Evolutionary conservation across 2,329 filamentous ascomycete genomes (phyloP), one percentile per base, ranked within the genome.

Genomic region (Trichoderma asperellum): DNA sequence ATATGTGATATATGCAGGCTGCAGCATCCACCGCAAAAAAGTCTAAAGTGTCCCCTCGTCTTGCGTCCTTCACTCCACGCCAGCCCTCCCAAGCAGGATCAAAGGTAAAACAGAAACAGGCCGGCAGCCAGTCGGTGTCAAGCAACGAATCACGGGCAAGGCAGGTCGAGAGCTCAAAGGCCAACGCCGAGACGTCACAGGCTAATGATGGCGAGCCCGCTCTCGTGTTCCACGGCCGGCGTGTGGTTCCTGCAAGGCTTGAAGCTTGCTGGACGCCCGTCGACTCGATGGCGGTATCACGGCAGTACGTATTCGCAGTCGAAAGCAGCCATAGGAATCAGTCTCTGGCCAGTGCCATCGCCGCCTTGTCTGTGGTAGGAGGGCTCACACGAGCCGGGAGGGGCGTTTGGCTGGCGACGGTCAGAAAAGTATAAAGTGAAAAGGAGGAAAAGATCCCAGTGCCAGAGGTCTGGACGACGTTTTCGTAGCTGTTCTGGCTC

Each of bases 201-300:
- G 64, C 64, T 67, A 67, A 24, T 49, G 63, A 57, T 55, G 53
- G 56, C 37, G 66, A 68, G 59, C 59, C 37, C 49, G 58, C 58
- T 57, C 58, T 68, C 58, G 58, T 56, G 58, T 68, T 68, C 24
- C 52, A 53, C 61, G 61, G 49, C 57, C 40, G 57, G 57, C 21
- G 65, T 52, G 55, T 68, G 57, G 65, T 60, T 56, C 66, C 58
- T 62, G 58, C 57, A 63, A 61, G 56, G 68, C 60, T 69, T 55
- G 68, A 60, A 65, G 68, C 68, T 69, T 66, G 68, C 32, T 59
- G 32, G 11, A 58, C 56, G 64, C 64, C 68, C 56, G 53, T 52
- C 60, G 68, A 53, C 37, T 61, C 47, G 53, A 66, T 43, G 55
- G 56, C 58, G 53, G 70, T 71, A 66, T 69, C 67, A 69, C 67